phyloP scores from a whole-genome alignment of 345 rosid genomes.

The Combretum micranthum region DNA sequence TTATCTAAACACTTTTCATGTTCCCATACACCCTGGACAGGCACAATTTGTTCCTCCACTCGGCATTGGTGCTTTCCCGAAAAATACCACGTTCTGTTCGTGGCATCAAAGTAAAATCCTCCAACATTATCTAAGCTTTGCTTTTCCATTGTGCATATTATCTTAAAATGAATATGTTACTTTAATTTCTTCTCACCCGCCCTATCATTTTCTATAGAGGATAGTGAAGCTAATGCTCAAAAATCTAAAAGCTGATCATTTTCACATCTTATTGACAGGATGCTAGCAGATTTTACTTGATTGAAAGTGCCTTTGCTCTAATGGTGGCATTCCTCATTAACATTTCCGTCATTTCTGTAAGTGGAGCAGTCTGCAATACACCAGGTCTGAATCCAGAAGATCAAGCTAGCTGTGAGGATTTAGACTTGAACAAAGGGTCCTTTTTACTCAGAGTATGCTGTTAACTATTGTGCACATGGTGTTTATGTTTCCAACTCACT shows the following conservation, averaged over 20 bases:
- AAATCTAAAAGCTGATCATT: too few species aligned
- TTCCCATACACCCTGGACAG: constrained; percentile 13
- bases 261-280: constrained; percentile 16
- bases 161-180: too few species aligned
- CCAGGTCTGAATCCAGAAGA: constrained; percentile 12
- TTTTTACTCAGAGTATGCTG: constrained; percentile 40
- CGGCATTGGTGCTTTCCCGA: constrained; percentile 35
- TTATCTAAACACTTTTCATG: background rate
- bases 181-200: too few species aligned
- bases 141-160: too few species aligned
- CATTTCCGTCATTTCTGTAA: constrained; percentile 35
- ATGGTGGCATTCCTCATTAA: constrained; percentile 49
- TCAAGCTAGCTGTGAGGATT: constrained; percentile 24
- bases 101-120: constrained; percentile 3
- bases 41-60: constrained; percentile 42
- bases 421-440: constrained; percentile 51
- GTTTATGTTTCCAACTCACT: too few species aligned
- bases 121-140: too few species aligned
- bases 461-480: background rate
- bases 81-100: constrained; percentile 11
- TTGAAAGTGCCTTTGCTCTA: constrained; percentile 55
- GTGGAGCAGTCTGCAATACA: constrained; percentile 40
- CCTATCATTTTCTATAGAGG: too few species aligned
- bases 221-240: too few species aligned
- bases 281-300: constrained; percentile 44